Base-by-base conservation (phyloP, 2,329 filamentous ascomycete species). In the Emericellopsis atlantica region DNA sequence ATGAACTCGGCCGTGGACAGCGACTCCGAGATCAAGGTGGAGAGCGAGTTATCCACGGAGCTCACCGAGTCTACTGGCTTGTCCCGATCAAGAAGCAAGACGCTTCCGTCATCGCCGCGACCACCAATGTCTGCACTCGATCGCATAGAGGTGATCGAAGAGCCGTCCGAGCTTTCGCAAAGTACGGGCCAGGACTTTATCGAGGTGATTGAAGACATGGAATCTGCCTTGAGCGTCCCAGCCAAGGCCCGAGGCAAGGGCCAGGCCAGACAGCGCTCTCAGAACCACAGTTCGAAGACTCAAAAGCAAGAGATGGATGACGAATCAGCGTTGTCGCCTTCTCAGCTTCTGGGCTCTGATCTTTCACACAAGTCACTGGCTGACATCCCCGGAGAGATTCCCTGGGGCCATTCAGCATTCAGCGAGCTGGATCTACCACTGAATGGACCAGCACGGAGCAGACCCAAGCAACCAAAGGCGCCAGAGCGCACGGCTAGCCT, bases 371-470 rank as follows among this genome's bases (percentile, higher is more conserved):
- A 75, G 46, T 71, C 72, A 3, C 52, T 79, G 29, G 74, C 73
- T 14, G 75, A 80, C 32, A 74, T 63, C 12, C 53, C 58, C 3
- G 61, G 59, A 9, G 76, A 81, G 11, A 79, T 81, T 38, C 76
- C 76, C 0, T 71, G 79, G 52, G 77, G 77, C 6, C 73, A 74
- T 46, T 81, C 77, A 15, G 77, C 77, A n/a, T 81, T 81, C 48
- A 81, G 74, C 47, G 75, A 76, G 49, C 61, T 81, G 6, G 76
- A 80, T 40, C 55, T 81, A 2, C 67, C 75, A 1, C 51, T 70
- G 1, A 64, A 66, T 16, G 65, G 66, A 6, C 61, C 70, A 40
- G 59, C 65, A n/a, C 57, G 59, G 23, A 67, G 62, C 43, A 55
- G 52, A 43, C 50, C 54, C 32, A 61, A 65, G 52, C 57, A 57